A percentile compares a stretch with the other conserved stretches of the same genome.
These are phyloP conservation scores for Aegle marmelos DNA, from an alignment of 345 rosid genomes.

Conservation along the genomic window DNA sequence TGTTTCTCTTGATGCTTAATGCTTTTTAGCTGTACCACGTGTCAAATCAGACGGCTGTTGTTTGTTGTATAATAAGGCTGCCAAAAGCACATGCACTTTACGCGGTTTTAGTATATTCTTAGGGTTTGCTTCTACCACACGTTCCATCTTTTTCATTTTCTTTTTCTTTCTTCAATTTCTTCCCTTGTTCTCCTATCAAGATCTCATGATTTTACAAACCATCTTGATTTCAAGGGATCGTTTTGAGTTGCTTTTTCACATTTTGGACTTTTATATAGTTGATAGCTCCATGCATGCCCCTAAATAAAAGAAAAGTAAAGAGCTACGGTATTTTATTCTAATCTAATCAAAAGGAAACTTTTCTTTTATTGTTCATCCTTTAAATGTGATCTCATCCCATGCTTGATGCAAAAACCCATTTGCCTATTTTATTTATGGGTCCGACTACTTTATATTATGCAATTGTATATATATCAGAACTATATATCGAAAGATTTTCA, in stretches of 20 bases:
- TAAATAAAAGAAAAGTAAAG: neutral
- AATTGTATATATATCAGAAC: too few species aligned
- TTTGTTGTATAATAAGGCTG: slow-evolving; percentile 3
- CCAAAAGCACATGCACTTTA: slow-evolving; percentile 38
- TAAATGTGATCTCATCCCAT: neutral
- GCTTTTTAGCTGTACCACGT: slow-evolving; percentile 15
- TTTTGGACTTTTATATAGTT: neutral
- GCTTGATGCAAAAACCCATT: neutral
- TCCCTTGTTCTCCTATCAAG: neutral
- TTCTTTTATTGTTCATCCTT: neutral
- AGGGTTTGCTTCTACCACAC: slow-evolving; percentile 39
- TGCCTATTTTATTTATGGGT: neutral
- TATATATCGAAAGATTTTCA: too few species aligned
- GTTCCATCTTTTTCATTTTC: slow-evolving; percentile 10
- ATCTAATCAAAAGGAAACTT: neutral
- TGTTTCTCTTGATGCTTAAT: neutral
- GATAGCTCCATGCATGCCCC: neutral
- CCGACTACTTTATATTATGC: too few species aligned
- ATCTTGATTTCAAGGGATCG: neutral
- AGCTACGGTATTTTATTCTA: neutral
- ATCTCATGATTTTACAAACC: neutral
- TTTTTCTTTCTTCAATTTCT: neutral
- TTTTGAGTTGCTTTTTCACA: too few species aligned
- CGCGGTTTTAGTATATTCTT: slow-evolving; percentile 38
- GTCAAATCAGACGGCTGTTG: slow-evolving; percentile 27